Evolutionary conservation across 2,329 filamentous ascomycete genomes (phyloP).

Genomic region (Endoconidiophora laricicola): DNA sequence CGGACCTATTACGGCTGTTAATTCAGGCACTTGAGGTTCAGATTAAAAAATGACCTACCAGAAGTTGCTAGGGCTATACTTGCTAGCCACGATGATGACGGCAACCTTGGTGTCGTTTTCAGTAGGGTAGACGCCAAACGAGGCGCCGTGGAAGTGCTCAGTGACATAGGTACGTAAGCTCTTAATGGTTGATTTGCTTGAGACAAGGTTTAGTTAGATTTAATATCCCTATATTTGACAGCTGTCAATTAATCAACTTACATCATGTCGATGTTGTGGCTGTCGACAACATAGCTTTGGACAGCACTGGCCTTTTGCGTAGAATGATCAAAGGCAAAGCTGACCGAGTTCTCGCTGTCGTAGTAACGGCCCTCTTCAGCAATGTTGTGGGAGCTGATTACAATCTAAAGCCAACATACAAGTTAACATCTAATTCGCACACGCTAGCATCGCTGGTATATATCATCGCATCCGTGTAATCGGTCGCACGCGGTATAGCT

Average conservation of each 20-base stretch:
- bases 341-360: conserved; percentile 74
- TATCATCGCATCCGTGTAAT: background rate
- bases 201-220: background rate
- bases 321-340: conserved; percentile 74
- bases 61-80: conserved; percentile 96
- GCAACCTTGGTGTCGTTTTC: conserved; percentile 61
- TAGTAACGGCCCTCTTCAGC: conserved; percentile 73
- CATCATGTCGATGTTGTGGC: conserved; percentile 62
- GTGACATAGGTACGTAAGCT: conserved; percentile 56
- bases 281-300: conserved; percentile 66
- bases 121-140: conserved; percentile 68
- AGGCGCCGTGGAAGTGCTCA: conserved; percentile 76
- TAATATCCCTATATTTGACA: conserved; percentile 4
- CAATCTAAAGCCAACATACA: conserved; percentile 33
- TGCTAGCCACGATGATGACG: conserved; percentile 77
- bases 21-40: background rate
- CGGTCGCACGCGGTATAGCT: too few relatives aligned
- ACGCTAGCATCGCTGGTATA: background rate
- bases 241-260: conserved; percentile 26
- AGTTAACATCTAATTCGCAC: background rate
- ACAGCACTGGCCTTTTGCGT: conserved; percentile 69
- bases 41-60: conserved; percentile 39
- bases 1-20: conserved; percentile 47
- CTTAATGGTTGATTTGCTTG: conserved; percentile 64
- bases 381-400: conserved; percentile 75